A percentile compares a stretch with the other conserved stretches of the same genome.
Conservation (phyloP, 73 alveolate genomes). For the Tetrahymena thermophila region DNA sequence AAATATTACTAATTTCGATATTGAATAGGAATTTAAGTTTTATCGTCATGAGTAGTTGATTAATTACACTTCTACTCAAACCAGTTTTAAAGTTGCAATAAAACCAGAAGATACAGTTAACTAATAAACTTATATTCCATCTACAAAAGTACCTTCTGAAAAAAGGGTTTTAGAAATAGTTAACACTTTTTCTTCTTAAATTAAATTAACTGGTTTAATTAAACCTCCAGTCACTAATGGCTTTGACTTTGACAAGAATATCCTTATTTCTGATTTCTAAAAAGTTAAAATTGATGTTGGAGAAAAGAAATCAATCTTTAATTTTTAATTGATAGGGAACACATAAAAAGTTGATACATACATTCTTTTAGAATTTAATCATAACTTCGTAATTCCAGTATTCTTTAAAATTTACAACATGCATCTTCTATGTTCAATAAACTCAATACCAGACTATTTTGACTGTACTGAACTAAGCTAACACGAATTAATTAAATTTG, state of each 20-base stretch:
- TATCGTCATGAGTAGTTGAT: neutral
- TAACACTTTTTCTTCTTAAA: neutral
- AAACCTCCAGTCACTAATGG: neutral
- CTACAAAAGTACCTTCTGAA: neutral
- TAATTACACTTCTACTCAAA: neutral
- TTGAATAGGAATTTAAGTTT: neutral
- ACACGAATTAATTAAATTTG: neutral
- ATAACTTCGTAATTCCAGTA: neutral
- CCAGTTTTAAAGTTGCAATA: neutral
- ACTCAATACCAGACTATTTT: neutral
- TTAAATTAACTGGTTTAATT: neutral
- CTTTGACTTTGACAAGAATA: neutral
- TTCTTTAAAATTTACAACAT: neutral
- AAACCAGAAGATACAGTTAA: neutral
- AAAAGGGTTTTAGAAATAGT: neutral
- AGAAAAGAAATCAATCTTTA: neutral
- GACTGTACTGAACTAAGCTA: neutral
- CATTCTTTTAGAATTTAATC: neutral
- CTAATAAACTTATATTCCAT: neutral
- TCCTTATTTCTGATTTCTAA: neutral
- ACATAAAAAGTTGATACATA: neutral
- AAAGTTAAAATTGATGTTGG: neutral
- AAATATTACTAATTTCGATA: neutral
- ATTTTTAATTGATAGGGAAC: neutral
- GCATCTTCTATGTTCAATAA: slow-evolving; percentile 2